Conservation (phyloP, 2,329 filamentous ascomycete species). For the Cercospora sesami region DNA sequence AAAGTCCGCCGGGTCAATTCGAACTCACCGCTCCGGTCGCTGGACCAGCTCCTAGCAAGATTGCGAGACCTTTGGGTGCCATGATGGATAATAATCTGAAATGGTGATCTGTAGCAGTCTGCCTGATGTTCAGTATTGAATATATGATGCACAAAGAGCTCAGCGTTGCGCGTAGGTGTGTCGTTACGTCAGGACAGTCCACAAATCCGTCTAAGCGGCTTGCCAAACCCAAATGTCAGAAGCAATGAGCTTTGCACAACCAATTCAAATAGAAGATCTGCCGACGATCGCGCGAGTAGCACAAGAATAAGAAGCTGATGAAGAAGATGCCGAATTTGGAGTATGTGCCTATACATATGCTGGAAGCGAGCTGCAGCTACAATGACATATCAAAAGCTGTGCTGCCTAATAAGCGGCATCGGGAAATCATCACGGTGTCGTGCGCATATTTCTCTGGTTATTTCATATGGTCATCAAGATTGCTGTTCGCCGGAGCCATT, state of each 20-base stretch:
- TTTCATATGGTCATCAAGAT: conserved; percentile 14
- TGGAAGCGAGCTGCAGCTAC: not conserved
- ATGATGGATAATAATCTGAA: conserved; percentile 35
- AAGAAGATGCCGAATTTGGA: not conserved
- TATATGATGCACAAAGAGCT: not conserved
- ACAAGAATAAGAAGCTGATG: not conserved
- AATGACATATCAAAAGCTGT: not conserved
- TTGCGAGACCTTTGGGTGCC: conserved; percentile 52
- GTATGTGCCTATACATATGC: conserved; percentile 8
- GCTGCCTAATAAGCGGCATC: not conserved
- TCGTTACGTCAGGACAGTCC: not conserved
- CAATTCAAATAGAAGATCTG: not conserved
- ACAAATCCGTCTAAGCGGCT: conserved; percentile 1
- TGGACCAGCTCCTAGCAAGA: conserved; percentile 55
- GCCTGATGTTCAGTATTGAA: not conserved
- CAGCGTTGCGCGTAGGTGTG: not conserved
- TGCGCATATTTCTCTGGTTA: not conserved
- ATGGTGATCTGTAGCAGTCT: not conserved
- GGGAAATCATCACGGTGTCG: conserved; percentile 4
- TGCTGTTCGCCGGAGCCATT: conserved; percentile 24
- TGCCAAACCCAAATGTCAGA: not conserved
- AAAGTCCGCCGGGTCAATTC: not conserved
- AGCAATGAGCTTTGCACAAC: not conserved
- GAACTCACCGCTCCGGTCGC: conserved; percentile 32
- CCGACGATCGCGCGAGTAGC: not conserved